Base-by-base conservation (phyloP, 805 yeast genomes). In the Ogataea zsoltii region DNA sequence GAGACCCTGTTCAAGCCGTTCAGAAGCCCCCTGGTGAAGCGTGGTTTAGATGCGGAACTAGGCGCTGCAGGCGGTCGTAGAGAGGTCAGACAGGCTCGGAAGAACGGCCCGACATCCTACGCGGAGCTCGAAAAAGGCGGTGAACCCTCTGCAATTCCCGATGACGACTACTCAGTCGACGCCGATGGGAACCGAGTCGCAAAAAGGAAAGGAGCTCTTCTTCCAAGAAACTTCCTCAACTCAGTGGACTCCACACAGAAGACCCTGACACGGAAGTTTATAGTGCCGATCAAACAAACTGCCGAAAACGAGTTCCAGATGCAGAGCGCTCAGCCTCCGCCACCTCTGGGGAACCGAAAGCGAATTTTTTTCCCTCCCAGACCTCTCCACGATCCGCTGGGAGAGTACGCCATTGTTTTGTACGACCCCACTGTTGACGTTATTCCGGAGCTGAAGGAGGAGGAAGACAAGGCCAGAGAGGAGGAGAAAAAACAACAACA, bases 371-470 rank as follows among this genome's bases (percentile, higher is more conserved):
- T 88, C 42, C 86, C 88, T n/a, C 96, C 98, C 3, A 70, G 90
- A 46, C 95, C 99, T 1, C 72, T 94, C n/a, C 95, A 92, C 62
- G 99, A 94, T 67, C 99, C 99, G 0, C 75, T 84, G 35, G 90
- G 85, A 49, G 97, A 94, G 62, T 83, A 88, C 57, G 97, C 99
- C 2, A 88, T 94, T 44, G 97, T 94, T 1, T 71, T 94, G 36
- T 94, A 89, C 60, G 99, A 94, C 64, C 99, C 99, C 0, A 88
- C 98, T 0, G 83, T 92, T 2, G 98, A 94, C 60, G 76, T 65
- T 49, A 51, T 61, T 41, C 65, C 72, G 42, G 68, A 64, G 49
- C 47, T 49, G 26, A 55, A 58, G 53, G 54, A 53, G 39, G 62
- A 61, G 53, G 59, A 60, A 34, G 61, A 56, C 15, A 55, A 60